These are phyloP conservation scores for Calocybe gambosa DNA, from an alignment of 1,284 basidiomycete genomes.

Conservation along the genomic window DNA sequence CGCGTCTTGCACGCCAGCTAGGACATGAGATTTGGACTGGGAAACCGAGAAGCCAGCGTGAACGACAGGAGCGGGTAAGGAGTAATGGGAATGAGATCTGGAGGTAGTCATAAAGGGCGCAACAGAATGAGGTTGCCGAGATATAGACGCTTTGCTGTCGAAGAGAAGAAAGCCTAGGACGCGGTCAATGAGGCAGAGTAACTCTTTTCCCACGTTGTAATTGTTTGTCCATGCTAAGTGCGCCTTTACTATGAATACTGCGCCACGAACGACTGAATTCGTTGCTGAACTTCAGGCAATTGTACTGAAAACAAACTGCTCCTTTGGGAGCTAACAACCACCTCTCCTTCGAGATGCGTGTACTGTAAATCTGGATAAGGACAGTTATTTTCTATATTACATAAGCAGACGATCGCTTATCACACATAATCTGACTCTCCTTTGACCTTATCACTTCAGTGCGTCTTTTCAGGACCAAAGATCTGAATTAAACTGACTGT, in stretches of 20 bases:
- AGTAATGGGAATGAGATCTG: constrained; percentile 45
- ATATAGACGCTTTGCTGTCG: constrained; percentile 14
- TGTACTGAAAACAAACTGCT: no score
- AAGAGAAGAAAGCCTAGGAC: constrained; percentile 17
- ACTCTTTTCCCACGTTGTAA: constrained; percentile 26
- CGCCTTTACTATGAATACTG: background rate
- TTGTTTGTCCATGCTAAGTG: constrained; percentile 4
- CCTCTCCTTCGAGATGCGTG: no score
- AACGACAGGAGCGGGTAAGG: constrained; percentile 65
- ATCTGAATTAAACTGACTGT: no score
- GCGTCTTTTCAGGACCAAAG: no score
- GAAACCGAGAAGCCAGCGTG: constrained; percentile 62
- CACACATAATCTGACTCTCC: background rate
- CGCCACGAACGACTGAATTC: background rate
- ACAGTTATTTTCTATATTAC: no score
- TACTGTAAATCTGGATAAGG: no score
- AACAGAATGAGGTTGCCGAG: constrained; percentile 5
- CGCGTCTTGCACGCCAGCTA: constrained; percentile 92
- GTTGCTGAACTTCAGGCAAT: no score
- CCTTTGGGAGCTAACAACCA: no score
- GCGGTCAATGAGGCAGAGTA: constrained; percentile 25
- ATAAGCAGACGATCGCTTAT: no score
- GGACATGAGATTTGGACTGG: constrained; percentile 77
- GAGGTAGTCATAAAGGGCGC: constrained; percentile 34
- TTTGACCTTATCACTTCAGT: background rate